These are phyloP conservation scores for Yarrowia osloensis DNA, from an alignment of 805 yeast species.

Conservation along the genomic window DNA sequence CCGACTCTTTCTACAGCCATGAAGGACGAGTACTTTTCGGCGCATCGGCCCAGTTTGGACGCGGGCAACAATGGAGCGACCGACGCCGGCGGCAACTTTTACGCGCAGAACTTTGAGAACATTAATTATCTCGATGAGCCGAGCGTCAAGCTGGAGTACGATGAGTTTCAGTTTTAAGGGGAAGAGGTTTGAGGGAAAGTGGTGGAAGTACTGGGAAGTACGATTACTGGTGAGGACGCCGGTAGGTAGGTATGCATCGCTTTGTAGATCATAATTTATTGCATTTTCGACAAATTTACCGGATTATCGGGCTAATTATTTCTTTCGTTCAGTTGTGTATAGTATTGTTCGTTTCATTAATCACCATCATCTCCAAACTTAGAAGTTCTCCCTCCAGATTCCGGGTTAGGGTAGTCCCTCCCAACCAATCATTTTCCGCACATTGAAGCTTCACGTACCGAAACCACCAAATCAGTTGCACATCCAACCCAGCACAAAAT, in stretches of 20 bases:
- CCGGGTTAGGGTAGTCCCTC: not conserved
- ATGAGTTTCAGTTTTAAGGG: conserved; percentile 22
- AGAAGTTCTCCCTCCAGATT: not conserved
- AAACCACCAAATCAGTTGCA: not conserved
- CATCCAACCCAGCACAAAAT: conserved; percentile 9
- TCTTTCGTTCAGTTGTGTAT: too few relatives aligned
- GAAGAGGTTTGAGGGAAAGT: not conserved
- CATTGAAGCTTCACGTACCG: conserved; percentile 15
- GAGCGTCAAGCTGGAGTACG: conserved; percentile 6
- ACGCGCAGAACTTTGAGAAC: conserved; percentile 3
- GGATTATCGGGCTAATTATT: not conserved
- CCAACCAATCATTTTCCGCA: conserved; percentile 23
- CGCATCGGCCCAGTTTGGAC: conserved; percentile 7
- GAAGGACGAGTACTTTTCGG: conserved; percentile 20
- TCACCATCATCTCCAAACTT: not conserved
- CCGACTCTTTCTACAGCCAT: conserved; percentile 21
- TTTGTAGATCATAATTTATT: conserved; percentile 12
- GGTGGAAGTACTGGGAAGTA: not conserved
- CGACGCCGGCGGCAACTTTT: not conserved
- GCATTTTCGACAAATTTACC: not conserved
- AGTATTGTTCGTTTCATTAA: not conserved
- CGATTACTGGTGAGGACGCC: too few relatives aligned
- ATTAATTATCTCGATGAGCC: conserved; percentile 8
- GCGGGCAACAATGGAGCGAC: not conserved
- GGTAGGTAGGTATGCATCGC: not conserved